phyloP scores from a whole-genome alignment of 1,284 basidiomycete genomes.

The Irpex sp. region DNA sequence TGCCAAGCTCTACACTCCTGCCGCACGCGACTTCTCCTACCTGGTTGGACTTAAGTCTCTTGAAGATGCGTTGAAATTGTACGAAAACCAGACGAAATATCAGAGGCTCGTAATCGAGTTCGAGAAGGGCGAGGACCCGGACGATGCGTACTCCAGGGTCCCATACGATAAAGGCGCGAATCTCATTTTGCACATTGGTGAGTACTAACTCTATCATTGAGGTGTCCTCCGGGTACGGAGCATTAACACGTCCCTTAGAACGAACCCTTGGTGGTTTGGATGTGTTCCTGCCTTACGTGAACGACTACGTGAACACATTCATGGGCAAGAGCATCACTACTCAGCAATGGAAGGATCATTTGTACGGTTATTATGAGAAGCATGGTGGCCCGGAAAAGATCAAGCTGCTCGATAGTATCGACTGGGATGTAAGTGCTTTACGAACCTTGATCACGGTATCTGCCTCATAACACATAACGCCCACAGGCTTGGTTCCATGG shows the following conservation, averaged over 20 bases:
- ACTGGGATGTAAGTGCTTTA: slow-evolving; percentile 67
- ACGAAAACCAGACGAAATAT: slow-evolving; percentile 65
- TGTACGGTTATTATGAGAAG: slow-evolving; percentile 76
- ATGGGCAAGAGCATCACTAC: slow-evolving; percentile 89
- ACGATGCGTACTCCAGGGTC: slow-evolving; percentile 72
- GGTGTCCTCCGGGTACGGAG: background rate
- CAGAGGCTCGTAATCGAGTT: slow-evolving; percentile 88
- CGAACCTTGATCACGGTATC: slow-evolving; percentile 3
- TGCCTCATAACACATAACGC: no score
- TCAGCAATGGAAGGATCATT: slow-evolving; percentile 82
- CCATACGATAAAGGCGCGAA: slow-evolving; percentile 80
- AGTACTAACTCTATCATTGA: slow-evolving; percentile 15
- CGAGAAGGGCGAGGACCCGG: slow-evolving; percentile 81
- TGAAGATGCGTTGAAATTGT: slow-evolving; percentile 67
- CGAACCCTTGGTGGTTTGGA: slow-evolving; percentile 84
- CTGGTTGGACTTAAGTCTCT: slow-evolving; percentile 77
- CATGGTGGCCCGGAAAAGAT: slow-evolving; percentile 62
- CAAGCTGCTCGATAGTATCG: slow-evolving; percentile 68
- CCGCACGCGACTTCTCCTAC: slow-evolving; percentile 78
- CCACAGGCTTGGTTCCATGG: slow-evolving; percentile 83
- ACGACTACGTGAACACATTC: slow-evolving; percentile 79
- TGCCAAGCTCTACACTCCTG: slow-evolving; percentile 72
- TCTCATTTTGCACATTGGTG: slow-evolving; percentile 68
- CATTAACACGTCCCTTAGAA: slow-evolving; percentile 41
- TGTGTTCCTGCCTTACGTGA: slow-evolving; percentile 81